Base-by-base conservation (phyloP, 73 alveolate genomes). In the Paraurostyla sp. region DNA sequence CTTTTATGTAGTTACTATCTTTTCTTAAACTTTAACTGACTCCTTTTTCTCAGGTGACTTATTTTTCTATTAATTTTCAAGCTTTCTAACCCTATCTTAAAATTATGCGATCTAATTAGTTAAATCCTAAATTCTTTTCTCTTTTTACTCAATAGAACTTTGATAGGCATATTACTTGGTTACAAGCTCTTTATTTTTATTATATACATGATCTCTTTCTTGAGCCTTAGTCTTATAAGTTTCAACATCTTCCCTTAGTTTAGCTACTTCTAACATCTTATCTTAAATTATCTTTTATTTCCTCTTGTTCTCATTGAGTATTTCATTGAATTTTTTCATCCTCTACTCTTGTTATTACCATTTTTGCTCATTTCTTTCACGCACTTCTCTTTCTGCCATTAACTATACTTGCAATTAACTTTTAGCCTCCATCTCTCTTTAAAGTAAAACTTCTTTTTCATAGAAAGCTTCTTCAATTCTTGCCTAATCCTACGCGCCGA, bases 171-270 rank as follows among this genome's bases (percentile, higher is more conserved):
- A 78, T 20, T 78, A 78, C 68, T 78, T 78, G 6, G 89, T 78
- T 9, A 78, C 78, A 3, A 78, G 32, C 46, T 78, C 89, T 35
- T 78, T 78, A 36, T 78, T 78, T 27, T 78, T 78, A 29, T 78
- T 51, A 22, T 50, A 51, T 11, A 54, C 16, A 1, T 50, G 63
- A 54, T 78, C 89, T 35, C 89, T 78, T 42, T 78, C 89, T 43
- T 42, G 18, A 0, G 89, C 89, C 60, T 78, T 78, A 13, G 11
- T 30, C 29, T 60, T 78, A 20, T 43, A 40, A 16, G 4, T 9
- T 36, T 78, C 89, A 29, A 51, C 59, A 2, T 54, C 76, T 15
- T 78, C 89, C 80, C 40, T 78, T 9, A 78, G 41, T 18, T 29
- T 78, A 32, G 25, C 42, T 1, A 78, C 7, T 27, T 78, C 89